A percentile compares a stretch with the other conserved stretches of the same genome.
Conservation (phyloP, 345 rosid species). For the Theobroma cacao region DNA sequence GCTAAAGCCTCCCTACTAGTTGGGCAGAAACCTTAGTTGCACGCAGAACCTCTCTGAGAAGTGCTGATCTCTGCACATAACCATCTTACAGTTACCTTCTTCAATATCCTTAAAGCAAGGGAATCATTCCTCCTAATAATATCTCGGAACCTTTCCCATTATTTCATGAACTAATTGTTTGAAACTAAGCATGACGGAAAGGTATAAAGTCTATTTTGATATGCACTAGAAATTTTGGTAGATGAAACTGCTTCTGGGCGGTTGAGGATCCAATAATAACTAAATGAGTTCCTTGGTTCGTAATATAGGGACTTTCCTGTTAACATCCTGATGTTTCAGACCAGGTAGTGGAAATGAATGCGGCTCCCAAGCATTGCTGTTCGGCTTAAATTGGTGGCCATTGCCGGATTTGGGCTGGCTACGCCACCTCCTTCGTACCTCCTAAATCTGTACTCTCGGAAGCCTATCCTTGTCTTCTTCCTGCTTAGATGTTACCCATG, state of each 20-base stretch:
- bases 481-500: no score
- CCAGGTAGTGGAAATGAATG: background rate
- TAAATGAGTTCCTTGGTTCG: background rate
- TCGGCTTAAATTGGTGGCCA: background rate
- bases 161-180: background rate
- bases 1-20: slow-evolving; percentile 45
- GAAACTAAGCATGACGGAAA: background rate
- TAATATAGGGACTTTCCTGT: no score
- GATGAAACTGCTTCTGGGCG: slow-evolving; percentile 1
- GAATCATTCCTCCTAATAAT: background rate
- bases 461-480: no score
- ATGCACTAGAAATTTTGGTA: slow-evolving; percentile 3
- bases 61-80: background rate
- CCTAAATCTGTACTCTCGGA: background rate
- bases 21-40: slow-evolving; percentile 24
- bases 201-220: no score
- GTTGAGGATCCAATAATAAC: background rate
- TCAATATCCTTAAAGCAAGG: background rate
- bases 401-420: background rate
- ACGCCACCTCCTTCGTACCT: background rate
- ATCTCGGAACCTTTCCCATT: background rate
- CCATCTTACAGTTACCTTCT: background rate
- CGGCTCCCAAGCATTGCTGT: background rate
- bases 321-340: background rate
- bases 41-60: background rate